phyloP scores from a whole-genome alignment of 2,329 filamentous ascomycete species.

The Xylaria sp. region DNA sequence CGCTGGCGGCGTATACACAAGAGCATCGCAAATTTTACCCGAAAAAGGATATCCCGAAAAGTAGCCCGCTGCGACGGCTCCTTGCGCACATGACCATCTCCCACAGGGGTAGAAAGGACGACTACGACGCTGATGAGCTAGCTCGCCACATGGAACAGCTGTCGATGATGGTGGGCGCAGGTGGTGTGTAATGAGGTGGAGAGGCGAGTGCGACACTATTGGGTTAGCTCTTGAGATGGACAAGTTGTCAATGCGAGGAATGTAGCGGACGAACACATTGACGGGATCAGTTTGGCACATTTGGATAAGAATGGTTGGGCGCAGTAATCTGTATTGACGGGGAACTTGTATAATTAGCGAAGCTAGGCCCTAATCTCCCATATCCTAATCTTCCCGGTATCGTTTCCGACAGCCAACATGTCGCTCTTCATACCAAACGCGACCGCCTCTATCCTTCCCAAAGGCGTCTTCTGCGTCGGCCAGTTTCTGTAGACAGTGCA shows the following conservation, averaged over 20 bases:
- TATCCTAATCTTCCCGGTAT: conserved; percentile 85
- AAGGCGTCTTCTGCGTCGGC: conserved; percentile 89
- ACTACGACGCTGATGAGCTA: neutral
- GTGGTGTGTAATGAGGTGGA: neutral
- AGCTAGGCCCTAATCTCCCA: conserved; percentile 84
- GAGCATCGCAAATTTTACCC: conserved; percentile 57
- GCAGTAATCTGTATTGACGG: conserved; percentile 21
- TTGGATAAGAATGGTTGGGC: neutral
- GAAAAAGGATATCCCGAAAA: conserved; percentile 55
- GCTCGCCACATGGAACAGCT: neutral
- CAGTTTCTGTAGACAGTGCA: conserved; percentile 97
- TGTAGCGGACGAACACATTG: neutral
- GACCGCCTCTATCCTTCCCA: conserved; percentile 83
- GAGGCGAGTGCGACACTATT: neutral
- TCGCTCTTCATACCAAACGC: conserved; percentile 74
- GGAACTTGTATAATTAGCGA: conserved; percentile 14
- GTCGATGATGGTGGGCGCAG: neutral
- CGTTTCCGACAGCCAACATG: conserved; percentile 86
- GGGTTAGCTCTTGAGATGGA: neutral
- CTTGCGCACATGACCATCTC: conserved; percentile 52
- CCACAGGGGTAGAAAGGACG: neutral
- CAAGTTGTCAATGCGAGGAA: conserved; percentile 1
- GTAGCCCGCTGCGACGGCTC: conserved; percentile 54
- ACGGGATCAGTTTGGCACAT: neutral
- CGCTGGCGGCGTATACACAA: conserved; percentile 54